Evolutionary conservation across 805 yeast species (phyloP).

Genomic region (Candida saitoana): DNA sequence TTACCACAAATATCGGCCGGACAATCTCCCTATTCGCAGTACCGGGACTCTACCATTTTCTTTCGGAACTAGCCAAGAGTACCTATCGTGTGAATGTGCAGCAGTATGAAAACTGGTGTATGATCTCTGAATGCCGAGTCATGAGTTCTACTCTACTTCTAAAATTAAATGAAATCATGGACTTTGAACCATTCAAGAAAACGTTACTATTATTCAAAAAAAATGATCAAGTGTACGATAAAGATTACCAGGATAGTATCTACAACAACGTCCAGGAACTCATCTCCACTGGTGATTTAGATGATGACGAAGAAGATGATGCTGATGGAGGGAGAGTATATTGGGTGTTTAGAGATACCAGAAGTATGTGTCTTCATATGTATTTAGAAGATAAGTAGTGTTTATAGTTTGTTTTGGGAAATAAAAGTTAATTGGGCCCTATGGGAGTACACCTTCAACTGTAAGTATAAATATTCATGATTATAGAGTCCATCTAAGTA

Average conservation of each 20-base stretch:
- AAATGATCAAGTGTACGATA: conserved; percentile 7
- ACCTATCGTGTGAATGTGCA: conserved; percentile 14
- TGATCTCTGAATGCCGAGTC: conserved; percentile 15
- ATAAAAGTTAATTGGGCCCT: too few relatives aligned
- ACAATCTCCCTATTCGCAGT: conserved; percentile 17
- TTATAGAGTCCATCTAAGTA: too few relatives aligned
- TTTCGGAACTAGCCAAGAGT: conserved; percentile 19
- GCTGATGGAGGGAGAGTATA: conserved; percentile 19
- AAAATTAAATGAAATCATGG: conserved; percentile 16
- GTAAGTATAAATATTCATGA: too few relatives aligned
- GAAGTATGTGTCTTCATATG: conserved; percentile 18
- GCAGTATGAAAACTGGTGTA: conserved; percentile 14
- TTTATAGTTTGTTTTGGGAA: not conserved
- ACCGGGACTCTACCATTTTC: conserved; percentile 20
- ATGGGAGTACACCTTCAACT: not conserved
- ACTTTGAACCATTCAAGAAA: conserved; percentile 17
- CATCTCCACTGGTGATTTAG: conserved; percentile 2
- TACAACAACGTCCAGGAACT: conserved; percentile 8
- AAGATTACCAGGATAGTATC: conserved; percentile 7
- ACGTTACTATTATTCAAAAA: conserved; percentile 13
- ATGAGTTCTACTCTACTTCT: conserved; percentile 14
- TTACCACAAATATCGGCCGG: conserved; percentile 11
- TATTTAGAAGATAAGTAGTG: not conserved
- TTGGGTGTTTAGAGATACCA: conserved; percentile 21
- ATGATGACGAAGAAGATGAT: conserved; percentile 11